These are phyloP conservation scores for Ceratocystiopsis minuta DNA, from an alignment of 2,329 filamentous ascomycete genomes.

Conservation along the genomic window DNA sequence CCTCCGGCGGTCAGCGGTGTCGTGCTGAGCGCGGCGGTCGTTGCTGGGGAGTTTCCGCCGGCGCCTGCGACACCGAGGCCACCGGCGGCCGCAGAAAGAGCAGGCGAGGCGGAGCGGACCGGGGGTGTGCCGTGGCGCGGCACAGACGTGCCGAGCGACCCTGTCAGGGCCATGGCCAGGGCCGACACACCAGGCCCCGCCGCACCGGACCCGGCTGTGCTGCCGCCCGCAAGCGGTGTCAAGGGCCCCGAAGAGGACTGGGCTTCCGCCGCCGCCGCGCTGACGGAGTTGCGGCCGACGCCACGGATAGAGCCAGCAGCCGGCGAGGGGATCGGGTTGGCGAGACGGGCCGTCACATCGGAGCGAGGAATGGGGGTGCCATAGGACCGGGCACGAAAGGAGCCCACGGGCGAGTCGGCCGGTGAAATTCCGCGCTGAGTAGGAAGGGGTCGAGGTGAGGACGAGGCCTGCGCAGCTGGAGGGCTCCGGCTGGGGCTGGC, in stretches of 20 bases:
- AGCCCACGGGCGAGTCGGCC: slow-evolving; percentile 22
- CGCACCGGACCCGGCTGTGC: slow-evolving; percentile 37
- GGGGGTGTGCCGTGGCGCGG: slow-evolving; percentile 52
- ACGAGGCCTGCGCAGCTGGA: slow-evolving; percentile 10
- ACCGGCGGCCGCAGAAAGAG: slow-evolving; percentile 10
- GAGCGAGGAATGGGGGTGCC: slow-evolving; percentile 38
- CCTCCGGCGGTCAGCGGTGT: slow-evolving; percentile 13
- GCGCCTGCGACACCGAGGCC: slow-evolving; percentile 21
- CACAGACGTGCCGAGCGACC: slow-evolving; percentile 51
- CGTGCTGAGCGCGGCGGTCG: neutral
- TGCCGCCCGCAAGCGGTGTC: slow-evolving; percentile 48
- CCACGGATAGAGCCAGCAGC: neutral
- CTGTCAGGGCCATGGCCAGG: slow-evolving; percentile 70
- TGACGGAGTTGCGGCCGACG: too few relatives aligned
- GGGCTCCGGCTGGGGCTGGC: slow-evolving; percentile 8
- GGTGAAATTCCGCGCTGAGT: too few relatives aligned
- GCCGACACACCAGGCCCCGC: slow-evolving; percentile 73
- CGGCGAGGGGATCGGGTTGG: slow-evolving; percentile 29
- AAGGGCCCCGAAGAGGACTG: slow-evolving; percentile 29
- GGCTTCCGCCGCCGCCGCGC: slow-evolving; percentile 8
- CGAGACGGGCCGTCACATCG: slow-evolving; percentile 42
- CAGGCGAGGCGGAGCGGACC: slow-evolving; percentile 38
- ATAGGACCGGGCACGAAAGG: slow-evolving; percentile 26
- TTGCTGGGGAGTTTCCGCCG: neutral
- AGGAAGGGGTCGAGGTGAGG: slow-evolving; percentile 18